Percentiles rank a stretch among this genome's conserved stretches.
phyloP scores from a whole-genome alignment of 495 filamentous ascomycete species.

The Penicillium parvum region DNA sequence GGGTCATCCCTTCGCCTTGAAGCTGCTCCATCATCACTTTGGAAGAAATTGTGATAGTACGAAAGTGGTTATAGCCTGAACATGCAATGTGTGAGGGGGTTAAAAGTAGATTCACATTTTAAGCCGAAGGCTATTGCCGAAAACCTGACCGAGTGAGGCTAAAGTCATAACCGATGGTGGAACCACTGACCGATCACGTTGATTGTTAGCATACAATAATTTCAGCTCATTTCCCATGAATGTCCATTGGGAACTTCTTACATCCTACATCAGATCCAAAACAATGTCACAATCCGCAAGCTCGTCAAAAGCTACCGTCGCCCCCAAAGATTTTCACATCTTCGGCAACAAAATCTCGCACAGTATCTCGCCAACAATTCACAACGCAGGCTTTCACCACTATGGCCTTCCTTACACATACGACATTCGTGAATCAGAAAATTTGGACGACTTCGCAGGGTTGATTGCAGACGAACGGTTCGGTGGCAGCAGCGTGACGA shows the following conservation, averaged over 20 bases:
- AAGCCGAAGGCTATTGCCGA: too few relatives aligned
- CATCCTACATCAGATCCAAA: too few relatives aligned
- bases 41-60: too few relatives aligned
- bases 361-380: slow-evolving; percentile 67
- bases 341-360: slow-evolving; percentile 61
- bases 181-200: too few relatives aligned
- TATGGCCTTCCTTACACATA: slow-evolving; percentile 62
- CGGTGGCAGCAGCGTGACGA: slow-evolving; percentile 44
- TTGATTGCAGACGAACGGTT: slow-evolving; percentile 40
- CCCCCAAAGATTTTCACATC: slow-evolving; percentile 42
- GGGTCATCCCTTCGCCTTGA: slow-evolving; percentile 9
- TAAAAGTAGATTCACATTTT: too few relatives aligned
- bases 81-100: too few relatives aligned
- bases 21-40: neutral
- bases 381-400: slow-evolving; percentile 60
- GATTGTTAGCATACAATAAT: too few relatives aligned
- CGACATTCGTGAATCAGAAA: slow-evolving; percentile 47
- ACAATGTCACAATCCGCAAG: neutral
- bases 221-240: too few relatives aligned
- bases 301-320: neutral
- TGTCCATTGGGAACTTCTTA: too few relatives aligned
- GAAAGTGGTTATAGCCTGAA: too few relatives aligned
- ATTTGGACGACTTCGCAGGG: slow-evolving; percentile 33
- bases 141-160: too few relatives aligned
- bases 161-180: too few relatives aligned